Conservation (phyloP, 2,329 filamentous ascomycete species). For the Drechmeria coniospora region DNA sequence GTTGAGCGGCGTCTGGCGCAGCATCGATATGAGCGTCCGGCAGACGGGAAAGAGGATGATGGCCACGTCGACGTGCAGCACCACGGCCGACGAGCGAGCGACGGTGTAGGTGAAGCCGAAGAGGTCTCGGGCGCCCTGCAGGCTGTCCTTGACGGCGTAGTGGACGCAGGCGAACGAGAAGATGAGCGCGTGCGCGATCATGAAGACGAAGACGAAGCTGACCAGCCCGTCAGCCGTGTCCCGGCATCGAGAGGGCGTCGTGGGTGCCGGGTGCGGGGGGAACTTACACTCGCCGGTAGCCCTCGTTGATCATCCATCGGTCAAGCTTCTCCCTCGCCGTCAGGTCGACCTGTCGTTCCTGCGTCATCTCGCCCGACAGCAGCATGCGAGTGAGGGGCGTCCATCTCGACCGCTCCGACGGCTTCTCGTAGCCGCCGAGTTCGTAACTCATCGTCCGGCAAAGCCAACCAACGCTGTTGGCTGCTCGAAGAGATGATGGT, state of each 20-base stretch:
- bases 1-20: conserved; percentile 67
- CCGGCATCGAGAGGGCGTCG: neutral
- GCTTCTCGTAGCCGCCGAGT: conserved; percentile 15
- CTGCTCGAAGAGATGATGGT: too few relatives aligned
- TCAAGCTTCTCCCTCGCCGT: conserved; percentile 59
- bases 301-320: conserved; percentile 82
- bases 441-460: conserved; percentile 16
- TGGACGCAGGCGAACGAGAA: conserved; percentile 71
- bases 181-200: conserved; percentile 57
- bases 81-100: conserved; percentile 58
- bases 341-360: conserved; percentile 53
- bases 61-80: conserved; percentile 69
- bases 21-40: conserved; percentile 67
- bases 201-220: conserved; percentile 64
- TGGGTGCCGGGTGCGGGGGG: neutral
- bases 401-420: conserved; percentile 63
- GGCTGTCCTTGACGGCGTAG: conserved; percentile 63
- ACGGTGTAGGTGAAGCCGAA: conserved; percentile 67
- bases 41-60: conserved; percentile 71
- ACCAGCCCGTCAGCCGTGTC: neutral
- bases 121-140: conserved; percentile 46
- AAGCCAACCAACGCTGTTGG: too few relatives aligned
- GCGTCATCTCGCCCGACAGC: conserved; percentile 68
- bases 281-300: conserved; percentile 62
- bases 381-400: conserved; percentile 71